phyloP scores from a whole-genome alignment of 2,329 filamentous ascomycete genomes.

The Epichloe typhina region DNA sequence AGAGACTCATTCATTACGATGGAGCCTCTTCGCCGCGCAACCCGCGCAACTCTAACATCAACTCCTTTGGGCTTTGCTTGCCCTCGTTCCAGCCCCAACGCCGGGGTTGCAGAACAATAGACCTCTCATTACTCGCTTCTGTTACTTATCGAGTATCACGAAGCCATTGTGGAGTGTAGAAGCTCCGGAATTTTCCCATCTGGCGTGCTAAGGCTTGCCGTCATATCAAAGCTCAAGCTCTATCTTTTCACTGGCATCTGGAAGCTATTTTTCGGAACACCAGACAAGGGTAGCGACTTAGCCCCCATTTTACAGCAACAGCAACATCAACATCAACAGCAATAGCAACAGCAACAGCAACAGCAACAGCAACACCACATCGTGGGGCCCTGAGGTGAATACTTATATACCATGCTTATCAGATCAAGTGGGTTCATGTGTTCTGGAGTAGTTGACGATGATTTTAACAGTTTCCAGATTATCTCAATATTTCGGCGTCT shows the following conservation, averaged over 20 bases:
- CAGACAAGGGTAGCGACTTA: too few relatives aligned
- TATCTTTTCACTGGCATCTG: neutral
- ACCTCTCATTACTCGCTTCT: constrained; percentile 12
- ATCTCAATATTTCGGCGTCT: neutral
- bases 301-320: neutral
- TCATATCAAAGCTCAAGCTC: neutral
- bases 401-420: neutral
- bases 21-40: neutral
- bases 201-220: neutral
- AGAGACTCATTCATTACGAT: neutral
- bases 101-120: constrained; percentile 34
- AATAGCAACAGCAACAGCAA: neutral
- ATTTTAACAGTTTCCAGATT: neutral
- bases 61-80: neutral
- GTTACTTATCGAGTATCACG: constrained; percentile 10
- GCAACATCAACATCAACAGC: neutral
- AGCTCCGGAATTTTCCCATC: constrained; percentile 5
- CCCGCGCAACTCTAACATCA: neutral
- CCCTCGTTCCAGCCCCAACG: constrained; percentile 29
- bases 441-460: neutral
- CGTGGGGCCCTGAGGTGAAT: neutral
- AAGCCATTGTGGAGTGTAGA: constrained; percentile 11
- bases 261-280: neutral
- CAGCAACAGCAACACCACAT: neutral
- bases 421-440: neutral